Percentiles rank a stretch among this genome's conserved stretches.
Evolutionary conservation across 2,329 filamentous ascomycete species (phyloP).

Genomic region (Cladosporium colombiae): DNA sequence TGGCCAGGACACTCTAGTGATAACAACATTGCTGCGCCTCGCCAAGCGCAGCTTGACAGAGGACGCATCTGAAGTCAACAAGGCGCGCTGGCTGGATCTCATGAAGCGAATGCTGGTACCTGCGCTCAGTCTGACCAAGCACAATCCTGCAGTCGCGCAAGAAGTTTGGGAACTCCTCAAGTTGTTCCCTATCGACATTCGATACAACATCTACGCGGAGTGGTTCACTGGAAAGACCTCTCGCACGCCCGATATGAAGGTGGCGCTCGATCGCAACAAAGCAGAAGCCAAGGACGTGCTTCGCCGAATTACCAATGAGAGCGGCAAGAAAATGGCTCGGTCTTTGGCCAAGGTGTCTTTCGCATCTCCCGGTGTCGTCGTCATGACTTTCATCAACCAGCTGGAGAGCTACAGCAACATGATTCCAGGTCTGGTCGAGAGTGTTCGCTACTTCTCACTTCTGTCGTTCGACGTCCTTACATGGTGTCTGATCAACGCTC

Average conservation of each 20-base stretch:
- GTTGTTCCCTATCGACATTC: constrained; percentile 71
- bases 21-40: constrained; percentile 83
- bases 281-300: constrained; percentile 82
- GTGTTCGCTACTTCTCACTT: constrained; percentile 88
- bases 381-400: constrained; percentile 83
- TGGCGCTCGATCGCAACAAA: constrained; percentile 74
- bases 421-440: constrained; percentile 92
- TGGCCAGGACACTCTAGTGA: constrained; percentile 74
- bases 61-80: constrained; percentile 70
- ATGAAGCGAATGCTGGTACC: constrained; percentile 84
- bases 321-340: constrained; percentile 81
- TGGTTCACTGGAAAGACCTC: constrained; percentile 84
- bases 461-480: constrained; percentile 90
- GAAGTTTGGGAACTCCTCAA: constrained; percentile 83
- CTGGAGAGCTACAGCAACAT: constrained; percentile 94
- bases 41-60: constrained; percentile 72
- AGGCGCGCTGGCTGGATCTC: constrained; percentile 78
- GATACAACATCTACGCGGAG: constrained; percentile 89
- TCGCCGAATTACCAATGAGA: constrained; percentile 86
- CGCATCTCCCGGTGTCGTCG: constrained; percentile 86
- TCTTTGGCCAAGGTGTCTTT: constrained; percentile 89
- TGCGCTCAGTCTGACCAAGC: constrained; percentile 79
- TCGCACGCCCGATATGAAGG: constrained; percentile 72
- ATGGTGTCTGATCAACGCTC: constrained; percentile 81
- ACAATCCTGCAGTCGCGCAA: constrained; percentile 81